A percentile compares a stretch with the other conserved stretches of the same genome.
These are phyloP conservation scores for Coemansia sp. DNA, from an alignment of 192 early-diverging fungal species.

Conservation along the genomic window DNA sequence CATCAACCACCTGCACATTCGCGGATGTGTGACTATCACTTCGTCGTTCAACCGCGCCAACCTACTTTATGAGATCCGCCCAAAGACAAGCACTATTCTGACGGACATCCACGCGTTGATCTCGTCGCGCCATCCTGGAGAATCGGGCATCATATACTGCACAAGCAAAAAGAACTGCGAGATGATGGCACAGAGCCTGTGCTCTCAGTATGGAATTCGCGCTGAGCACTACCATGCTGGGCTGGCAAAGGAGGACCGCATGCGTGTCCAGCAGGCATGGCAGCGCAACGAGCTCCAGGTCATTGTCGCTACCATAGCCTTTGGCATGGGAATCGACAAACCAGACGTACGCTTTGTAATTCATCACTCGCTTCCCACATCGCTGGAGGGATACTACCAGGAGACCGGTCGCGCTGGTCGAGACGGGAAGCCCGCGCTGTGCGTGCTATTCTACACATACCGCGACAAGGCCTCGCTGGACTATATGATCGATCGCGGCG, in stretches of 20 bases:
- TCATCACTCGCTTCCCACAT: constrained; percentile 85
- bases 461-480: constrained; percentile 72
- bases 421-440: constrained; percentile 82
- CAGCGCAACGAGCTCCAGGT: constrained; percentile 68
- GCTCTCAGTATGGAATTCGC: constrained; percentile 57
- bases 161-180: constrained; percentile 76
- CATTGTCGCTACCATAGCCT: constrained; percentile 95
- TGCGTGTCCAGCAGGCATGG: constrained; percentile 80
- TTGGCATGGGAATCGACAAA: constrained; percentile 99
- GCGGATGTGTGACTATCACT: constrained; percentile 65
- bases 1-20: constrained; percentile 68
- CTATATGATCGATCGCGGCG: constrained; percentile 77
- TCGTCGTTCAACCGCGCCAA: constrained; percentile 90
- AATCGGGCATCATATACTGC: constrained; percentile 94
- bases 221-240: constrained; percentile 88
- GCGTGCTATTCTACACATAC: constrained; percentile 80
- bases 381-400: constrained; percentile 94
- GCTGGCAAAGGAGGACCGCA: constrained; percentile 73
- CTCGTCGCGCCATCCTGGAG: constrained; percentile 55
- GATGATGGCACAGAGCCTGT: constrained; percentile 71
- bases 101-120: constrained; percentile 76
- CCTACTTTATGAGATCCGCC: constrained; percentile 71
- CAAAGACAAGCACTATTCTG: constrained; percentile 62
- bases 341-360: constrained; percentile 94
- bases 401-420: constrained; percentile 96